phyloP scores from a whole-genome alignment of 2,329 filamentous ascomycete species.

The Colletotrichum cereale region DNA sequence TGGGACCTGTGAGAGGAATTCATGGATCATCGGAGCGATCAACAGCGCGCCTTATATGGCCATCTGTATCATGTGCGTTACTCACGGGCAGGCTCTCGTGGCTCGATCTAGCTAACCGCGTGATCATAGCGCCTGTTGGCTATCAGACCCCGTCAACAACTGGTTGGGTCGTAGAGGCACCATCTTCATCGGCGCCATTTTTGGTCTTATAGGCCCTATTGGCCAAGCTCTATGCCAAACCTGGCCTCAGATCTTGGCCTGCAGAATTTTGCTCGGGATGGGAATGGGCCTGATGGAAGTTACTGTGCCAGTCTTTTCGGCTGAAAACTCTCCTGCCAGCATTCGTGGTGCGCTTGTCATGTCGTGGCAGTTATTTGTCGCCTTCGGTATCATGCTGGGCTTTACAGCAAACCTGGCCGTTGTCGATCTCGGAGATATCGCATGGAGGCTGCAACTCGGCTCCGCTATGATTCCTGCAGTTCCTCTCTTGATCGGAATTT shows the following conservation, averaged over 20 bases:
- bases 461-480: conserved; percentile 72
- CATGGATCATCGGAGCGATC: conserved; percentile 72
- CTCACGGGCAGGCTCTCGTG: neutral
- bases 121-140: conserved; percentile 58
- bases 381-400: conserved; percentile 66
- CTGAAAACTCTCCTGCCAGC: conserved; percentile 63
- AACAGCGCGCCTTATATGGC: conserved; percentile 62
- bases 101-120: conserved; percentile 12
- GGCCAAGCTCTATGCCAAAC: conserved; percentile 69
- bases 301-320: conserved; percentile 66
- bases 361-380: conserved; percentile 77
- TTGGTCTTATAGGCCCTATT: conserved; percentile 72
- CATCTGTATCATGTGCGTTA: conserved; percentile 30
- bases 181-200: conserved; percentile 73
- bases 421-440: conserved; percentile 61
- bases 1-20: conserved; percentile 59
- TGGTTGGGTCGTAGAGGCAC: conserved; percentile 70
- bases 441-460: conserved; percentile 72
- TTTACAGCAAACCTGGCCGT: conserved; percentile 69
- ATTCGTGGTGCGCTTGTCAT: conserved; percentile 76
- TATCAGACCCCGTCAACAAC: conserved; percentile 72
- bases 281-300: conserved; percentile 69
- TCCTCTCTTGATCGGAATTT: conserved; percentile 66
- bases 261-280: conserved; percentile 63
- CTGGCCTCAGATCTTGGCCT: conserved; percentile 69